Percentiles rank a stretch among this genome's conserved stretches.
These are phyloP conservation scores for Sporodiniella umbellata DNA, from an alignment of 371 early-diverging fungal genomes.

Conservation along the genomic window DNA sequence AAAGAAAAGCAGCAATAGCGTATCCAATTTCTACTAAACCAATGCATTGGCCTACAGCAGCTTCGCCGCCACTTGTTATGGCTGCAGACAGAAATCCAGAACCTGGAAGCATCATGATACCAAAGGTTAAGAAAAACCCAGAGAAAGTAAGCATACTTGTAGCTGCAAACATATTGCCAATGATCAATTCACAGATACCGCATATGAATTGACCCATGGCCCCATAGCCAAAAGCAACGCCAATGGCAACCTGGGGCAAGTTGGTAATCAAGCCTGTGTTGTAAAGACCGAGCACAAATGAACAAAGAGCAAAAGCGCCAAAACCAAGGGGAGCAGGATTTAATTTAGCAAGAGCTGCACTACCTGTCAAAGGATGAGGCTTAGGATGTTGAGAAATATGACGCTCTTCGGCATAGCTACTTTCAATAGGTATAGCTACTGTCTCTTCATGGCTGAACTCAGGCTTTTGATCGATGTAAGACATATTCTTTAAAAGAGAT, in stretches of 20 bases:
- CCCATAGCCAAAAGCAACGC: slow-evolving; percentile 36
- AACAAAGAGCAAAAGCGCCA: slow-evolving; percentile 33
- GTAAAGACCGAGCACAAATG: slow-evolving; percentile 33
- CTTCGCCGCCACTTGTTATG: slow-evolving; percentile 15
- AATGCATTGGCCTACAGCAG: slow-evolving; percentile 22
- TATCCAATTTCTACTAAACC: slow-evolving; percentile 34
- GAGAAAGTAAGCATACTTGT: slow-evolving; percentile 36
- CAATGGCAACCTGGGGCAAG: slow-evolving; percentile 35
- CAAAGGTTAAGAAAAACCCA: slow-evolving; percentile 40
- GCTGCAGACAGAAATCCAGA: slow-evolving; percentile 28
- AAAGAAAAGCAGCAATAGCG: slow-evolving; percentile 30
- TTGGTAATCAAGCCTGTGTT: slow-evolving; percentile 23
- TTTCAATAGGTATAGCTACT: neutral
- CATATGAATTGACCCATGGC: slow-evolving; percentile 36
- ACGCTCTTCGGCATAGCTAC: neutral
- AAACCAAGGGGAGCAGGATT: slow-evolving; percentile 40
- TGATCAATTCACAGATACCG: slow-evolving; percentile 27
- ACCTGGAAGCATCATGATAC: slow-evolving; percentile 35
- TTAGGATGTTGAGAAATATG: neutral
- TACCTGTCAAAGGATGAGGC: neutral
- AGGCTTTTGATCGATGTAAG: slow-evolving; percentile 11
- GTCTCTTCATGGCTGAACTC: slow-evolving; percentile 20
- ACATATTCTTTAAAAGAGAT: no score
- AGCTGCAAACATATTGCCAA: slow-evolving; percentile 37
- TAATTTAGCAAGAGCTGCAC: neutral